Conservation (phyloP, 768 basidiomycete species). For the Leccinum barrowsii region DNA sequence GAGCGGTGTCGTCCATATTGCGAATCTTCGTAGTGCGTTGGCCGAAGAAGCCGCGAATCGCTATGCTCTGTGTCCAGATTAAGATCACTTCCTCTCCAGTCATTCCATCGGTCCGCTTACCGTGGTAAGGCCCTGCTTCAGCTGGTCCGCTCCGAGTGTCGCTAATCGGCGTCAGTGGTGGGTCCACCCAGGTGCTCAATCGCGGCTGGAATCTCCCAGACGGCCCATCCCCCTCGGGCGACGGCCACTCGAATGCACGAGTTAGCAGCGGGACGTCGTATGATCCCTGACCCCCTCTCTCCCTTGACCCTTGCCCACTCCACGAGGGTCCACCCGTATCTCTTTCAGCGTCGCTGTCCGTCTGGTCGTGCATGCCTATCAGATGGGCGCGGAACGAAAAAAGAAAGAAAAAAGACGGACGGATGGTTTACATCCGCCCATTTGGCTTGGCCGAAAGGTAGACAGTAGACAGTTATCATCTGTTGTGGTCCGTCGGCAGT, state of each 20-base stretch:
- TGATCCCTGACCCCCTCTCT: slow-evolving; percentile 1
- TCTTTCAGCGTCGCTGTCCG: slow-evolving; percentile 40
- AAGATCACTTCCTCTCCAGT: not conserved
- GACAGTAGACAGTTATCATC: slow-evolving; percentile 12
- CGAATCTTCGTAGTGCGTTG: slow-evolving; percentile 16
- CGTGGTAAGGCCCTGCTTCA: slow-evolving; percentile 13
- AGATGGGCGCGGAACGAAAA: slow-evolving; percentile 29
- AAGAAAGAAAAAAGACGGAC: slow-evolving; percentile 29
- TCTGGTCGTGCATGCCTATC: slow-evolving; percentile 26
- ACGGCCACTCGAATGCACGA: slow-evolving; percentile 25
- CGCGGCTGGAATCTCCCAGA: slow-evolving; percentile 9
- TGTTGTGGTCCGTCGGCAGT: slow-evolving; percentile 25
- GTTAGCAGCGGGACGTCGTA: slow-evolving; percentile 18
- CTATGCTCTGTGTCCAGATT: slow-evolving; percentile 16
- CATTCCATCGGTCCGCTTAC: slow-evolving; percentile 13
- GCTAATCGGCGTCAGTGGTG: slow-evolving; percentile 15
- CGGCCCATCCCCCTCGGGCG: slow-evolving; percentile 17
- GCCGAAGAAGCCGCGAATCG: slow-evolving; percentile 20
- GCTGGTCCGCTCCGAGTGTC: slow-evolving; percentile 8
- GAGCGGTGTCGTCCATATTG: slow-evolving; percentile 24
- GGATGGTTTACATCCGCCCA: slow-evolving; percentile 31
- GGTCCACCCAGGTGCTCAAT: slow-evolving; percentile 6
- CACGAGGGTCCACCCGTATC: slow-evolving; percentile 42
- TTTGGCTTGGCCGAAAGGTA: slow-evolving; percentile 19
- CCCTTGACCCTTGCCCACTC: slow-evolving; percentile 22